These are phyloP conservation scores for Pittosporum tobira DNA, from an alignment of 129 eudicot species.

Conservation along the genomic window DNA sequence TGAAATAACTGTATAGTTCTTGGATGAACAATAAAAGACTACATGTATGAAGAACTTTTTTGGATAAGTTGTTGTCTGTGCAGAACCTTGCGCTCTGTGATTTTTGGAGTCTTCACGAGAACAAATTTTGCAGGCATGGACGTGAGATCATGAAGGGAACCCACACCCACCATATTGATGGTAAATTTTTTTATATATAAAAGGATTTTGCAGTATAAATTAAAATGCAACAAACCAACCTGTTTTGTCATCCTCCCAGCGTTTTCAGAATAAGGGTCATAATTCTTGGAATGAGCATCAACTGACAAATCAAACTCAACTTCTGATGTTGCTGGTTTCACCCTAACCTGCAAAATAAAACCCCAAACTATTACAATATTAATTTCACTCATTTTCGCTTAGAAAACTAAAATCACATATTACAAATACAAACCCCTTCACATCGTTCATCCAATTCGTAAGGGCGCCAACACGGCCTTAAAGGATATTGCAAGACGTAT, in stretches of 20 bases:
- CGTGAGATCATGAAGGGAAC: too few relatives aligned
- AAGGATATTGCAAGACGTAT: conserved; percentile 72
- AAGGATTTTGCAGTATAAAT: neutral
- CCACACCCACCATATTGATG: too few relatives aligned
- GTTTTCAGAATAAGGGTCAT: conserved; percentile 33
- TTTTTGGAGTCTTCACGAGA: too few relatives aligned
- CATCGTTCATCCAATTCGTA: conserved; percentile 76
- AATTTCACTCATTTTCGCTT: neutral
- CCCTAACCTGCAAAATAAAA: conserved; percentile 52
- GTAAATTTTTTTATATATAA: too few relatives aligned
- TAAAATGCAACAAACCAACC: conserved; percentile 33
- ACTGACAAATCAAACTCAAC: conserved; percentile 65
- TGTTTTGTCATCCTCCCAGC: conserved; percentile 46
- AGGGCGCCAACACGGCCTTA: conserved; percentile 77
- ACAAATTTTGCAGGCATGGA: too few relatives aligned
- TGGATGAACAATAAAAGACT: too few relatives aligned
- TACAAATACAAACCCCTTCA: conserved; percentile 41
- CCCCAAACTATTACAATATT: neutral
- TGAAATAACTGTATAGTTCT: too few relatives aligned
- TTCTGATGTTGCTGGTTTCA: conserved; percentile 53
- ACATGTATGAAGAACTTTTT: too few relatives aligned
- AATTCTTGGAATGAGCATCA: conserved; percentile 54
- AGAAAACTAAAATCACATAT: neutral
- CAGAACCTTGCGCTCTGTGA: too few relatives aligned
- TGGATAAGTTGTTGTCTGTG: too few relatives aligned